Evolutionary conservation across 148 eudicot species (phyloP).

Genomic region (Vaccinium myrtillus): DNA sequence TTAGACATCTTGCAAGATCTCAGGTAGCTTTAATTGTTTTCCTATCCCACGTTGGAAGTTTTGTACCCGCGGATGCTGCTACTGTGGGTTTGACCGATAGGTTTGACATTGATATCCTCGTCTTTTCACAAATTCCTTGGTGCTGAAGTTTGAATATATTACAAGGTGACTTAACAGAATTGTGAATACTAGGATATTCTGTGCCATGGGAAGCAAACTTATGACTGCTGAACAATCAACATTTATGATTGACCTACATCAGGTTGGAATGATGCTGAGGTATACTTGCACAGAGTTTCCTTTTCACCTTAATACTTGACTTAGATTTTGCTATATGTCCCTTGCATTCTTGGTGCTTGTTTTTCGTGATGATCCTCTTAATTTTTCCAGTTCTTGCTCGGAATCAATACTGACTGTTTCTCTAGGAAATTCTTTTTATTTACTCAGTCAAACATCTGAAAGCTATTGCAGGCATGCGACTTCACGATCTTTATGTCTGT

Average conservation of each 20-base stretch:
- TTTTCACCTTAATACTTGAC: neutral
- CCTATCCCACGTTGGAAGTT: constrained; percentile 97
- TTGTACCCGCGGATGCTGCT: constrained; percentile 97
- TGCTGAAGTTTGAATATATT: neutral
- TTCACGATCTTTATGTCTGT: constrained; percentile 72
- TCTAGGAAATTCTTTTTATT: neutral
- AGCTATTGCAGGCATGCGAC: constrained; percentile 69
- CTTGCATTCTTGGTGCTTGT: neutral
- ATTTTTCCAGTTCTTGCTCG: neutral
- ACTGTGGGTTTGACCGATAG: constrained; percentile 95
- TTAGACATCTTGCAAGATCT: constrained; percentile 4
- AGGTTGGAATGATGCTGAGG: constrained; percentile 98
- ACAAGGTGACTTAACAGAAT: neutral
- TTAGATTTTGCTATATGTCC: neutral
- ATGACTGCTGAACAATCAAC: constrained; percentile 95
- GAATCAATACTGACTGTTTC: neutral
- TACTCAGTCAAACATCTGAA: neutral
- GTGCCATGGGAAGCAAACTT: constrained; percentile 91
- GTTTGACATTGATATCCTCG: constrained; percentile 26
- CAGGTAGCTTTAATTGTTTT: constrained; percentile 97
- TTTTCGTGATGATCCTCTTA: neutral
- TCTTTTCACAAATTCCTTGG: constrained; percentile 12
- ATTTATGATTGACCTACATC: constrained; percentile 97
- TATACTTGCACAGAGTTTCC: constrained; percentile 20
- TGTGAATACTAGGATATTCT: constrained; percentile 67